phyloP scores from a whole-genome alignment of 176 grass and related monocot species.

The Urochloa ruziziensis region DNA sequence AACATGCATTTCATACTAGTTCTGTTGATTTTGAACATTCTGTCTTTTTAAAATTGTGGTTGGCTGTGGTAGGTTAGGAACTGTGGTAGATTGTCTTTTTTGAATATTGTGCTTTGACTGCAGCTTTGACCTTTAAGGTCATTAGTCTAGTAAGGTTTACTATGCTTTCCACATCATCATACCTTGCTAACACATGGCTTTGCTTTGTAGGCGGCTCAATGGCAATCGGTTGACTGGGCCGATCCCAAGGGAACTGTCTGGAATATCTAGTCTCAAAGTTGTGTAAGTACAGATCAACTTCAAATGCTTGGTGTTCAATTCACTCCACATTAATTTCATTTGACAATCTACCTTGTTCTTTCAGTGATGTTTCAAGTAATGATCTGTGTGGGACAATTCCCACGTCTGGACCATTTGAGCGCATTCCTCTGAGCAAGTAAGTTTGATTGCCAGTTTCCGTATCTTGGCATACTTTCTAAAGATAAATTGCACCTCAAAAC shows the following conservation, averaged over 20 bases:
- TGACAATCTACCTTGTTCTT: constrained; percentile 38
- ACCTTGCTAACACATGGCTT: constrained; percentile 20
- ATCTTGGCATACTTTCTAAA: background rate
- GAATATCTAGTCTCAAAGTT: constrained; percentile 83
- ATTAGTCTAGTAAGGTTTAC: background rate
- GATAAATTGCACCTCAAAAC: background rate
- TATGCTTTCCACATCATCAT: background rate
- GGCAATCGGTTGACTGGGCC: constrained; percentile 81
- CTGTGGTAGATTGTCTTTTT: no score
- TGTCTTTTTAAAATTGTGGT: background rate
- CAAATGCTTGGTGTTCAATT: background rate
- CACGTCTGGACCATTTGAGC: constrained; percentile 84
- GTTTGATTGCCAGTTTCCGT: background rate
- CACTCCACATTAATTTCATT: background rate
- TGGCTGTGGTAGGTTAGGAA: background rate
- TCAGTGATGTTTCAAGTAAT: constrained; percentile 91
- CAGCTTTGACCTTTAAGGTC: background rate
- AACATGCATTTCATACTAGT: background rate
- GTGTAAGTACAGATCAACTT: constrained; percentile 71
- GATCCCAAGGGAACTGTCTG: constrained; percentile 83
- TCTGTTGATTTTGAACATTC: background rate
- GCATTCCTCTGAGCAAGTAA: constrained; percentile 95
- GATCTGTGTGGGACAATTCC: constrained; percentile 95
- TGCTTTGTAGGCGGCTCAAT: constrained; percentile 76
- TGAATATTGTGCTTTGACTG: background rate